Conservation (phyloP, 768 basidiomycete species). For the Phlegmacium glaucopus region DNA sequence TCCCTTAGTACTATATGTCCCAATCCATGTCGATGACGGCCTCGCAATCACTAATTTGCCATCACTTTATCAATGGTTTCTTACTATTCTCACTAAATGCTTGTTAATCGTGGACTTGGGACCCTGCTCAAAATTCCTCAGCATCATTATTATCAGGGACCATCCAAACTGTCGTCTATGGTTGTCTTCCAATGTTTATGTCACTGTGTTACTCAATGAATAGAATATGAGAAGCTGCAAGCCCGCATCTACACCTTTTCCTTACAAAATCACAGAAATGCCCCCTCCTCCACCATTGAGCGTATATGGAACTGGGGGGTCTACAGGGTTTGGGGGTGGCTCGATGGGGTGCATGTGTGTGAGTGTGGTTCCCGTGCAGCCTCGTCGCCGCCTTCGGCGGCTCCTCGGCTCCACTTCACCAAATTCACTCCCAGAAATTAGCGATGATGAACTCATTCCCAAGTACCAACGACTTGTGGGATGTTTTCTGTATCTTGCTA, state of each 20-base stretch:
- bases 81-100: not conserved
- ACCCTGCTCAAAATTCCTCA: constrained; percentile 5
- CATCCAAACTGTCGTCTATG: constrained; percentile 1
- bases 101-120: constrained; percentile 14
- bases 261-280: constrained; percentile 1
- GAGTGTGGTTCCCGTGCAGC: too few species aligned
- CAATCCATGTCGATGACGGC: constrained; percentile 26
- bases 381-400: too few species aligned
- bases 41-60: constrained; percentile 16
- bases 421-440: constrained; percentile 11
- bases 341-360: too few species aligned
- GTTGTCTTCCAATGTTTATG: constrained; percentile 5
- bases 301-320: too few species aligned
- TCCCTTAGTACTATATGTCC: constrained; percentile 14
- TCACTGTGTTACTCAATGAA: constrained; percentile 8
- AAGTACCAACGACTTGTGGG: constrained; percentile 21
- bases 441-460: constrained; percentile 12
- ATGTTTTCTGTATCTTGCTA: constrained; percentile 24
- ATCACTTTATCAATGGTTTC: constrained; percentile 16
- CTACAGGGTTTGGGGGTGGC: too few species aligned
- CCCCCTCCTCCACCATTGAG: constrained; percentile 2
- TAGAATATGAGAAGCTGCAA: constrained; percentile 11
- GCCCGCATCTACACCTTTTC: constrained; percentile 1
- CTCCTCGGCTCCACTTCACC: too few species aligned
- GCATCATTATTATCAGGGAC: constrained; percentile 9